Percentiles rank a stretch among this genome's conserved stretches.
Evolutionary conservation across 2,329 filamentous ascomycete species (phyloP).

Genomic region (Biscogniauxia mediterranea): DNA sequence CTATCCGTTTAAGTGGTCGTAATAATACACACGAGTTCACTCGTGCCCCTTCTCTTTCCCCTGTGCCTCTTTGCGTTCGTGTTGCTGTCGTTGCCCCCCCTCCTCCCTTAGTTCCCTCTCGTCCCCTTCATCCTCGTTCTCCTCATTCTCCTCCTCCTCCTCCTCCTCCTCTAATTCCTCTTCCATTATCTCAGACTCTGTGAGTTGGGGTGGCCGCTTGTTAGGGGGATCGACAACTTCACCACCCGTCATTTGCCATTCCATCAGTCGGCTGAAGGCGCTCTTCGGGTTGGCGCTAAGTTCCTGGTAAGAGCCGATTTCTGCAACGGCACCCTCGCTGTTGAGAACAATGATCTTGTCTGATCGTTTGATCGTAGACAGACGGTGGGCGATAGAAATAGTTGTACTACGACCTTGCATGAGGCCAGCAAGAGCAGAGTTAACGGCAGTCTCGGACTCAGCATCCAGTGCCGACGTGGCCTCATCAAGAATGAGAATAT

Average conservation of each 20-base stretch:
- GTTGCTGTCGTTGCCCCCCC: slow-evolving; percentile 5
- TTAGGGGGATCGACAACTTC: slow-evolving; percentile 51
- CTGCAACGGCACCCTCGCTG: slow-evolving; percentile 82
- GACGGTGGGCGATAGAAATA: slow-evolving; percentile 92
- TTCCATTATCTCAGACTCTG: slow-evolving; percentile 52
- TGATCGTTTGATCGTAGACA: slow-evolving; percentile 94
- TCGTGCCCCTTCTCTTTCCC: slow-evolving; percentile 22
- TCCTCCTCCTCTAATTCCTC: slow-evolving; percentile 44
- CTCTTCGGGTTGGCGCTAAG: slow-evolving; percentile 72
- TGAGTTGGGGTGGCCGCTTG: slow-evolving; percentile 41
- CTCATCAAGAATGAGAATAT: slow-evolving; percentile 95
- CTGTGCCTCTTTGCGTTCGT: slow-evolving; percentile 11
- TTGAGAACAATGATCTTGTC: slow-evolving; percentile 93
- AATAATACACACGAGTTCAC: slow-evolving; percentile 13
- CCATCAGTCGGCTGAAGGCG: slow-evolving; percentile 94
- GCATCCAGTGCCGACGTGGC: slow-evolving; percentile 94
- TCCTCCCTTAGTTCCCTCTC: slow-evolving; percentile 10
- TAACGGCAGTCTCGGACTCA: slow-evolving; percentile 94
- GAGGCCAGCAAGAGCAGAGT: slow-evolving; percentile 78
- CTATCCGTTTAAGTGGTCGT: slow-evolving; percentile 8
- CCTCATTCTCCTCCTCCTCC: slow-evolving; percentile 37
- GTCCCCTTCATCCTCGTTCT: slow-evolving; percentile 30
- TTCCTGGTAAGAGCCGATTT: slow-evolving; percentile 80
- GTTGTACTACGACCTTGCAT: slow-evolving; percentile 89
- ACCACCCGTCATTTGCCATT: slow-evolving; percentile 94